Base-by-base conservation (phyloP, 2,329 filamentous ascomycete genomes). In the Monosporascus ibericus region DNA sequence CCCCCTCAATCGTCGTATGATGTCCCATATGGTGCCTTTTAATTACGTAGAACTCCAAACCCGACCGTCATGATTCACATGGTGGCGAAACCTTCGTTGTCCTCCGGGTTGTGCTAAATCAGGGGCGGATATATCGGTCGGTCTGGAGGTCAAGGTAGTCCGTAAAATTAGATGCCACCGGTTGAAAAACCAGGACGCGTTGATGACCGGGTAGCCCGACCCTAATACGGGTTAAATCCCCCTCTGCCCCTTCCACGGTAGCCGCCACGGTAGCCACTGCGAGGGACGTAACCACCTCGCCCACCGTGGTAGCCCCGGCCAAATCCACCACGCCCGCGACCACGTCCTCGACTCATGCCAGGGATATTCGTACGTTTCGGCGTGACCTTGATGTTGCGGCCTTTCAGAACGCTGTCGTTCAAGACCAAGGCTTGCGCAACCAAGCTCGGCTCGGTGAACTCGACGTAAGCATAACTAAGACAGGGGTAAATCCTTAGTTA, bases 351-450 rank as follows among this genome's bases (percentile, higher is more conserved):
- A 61, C 82, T 87, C 90, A 99, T 92, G 55, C 94, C 94, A 1
- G 94, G 94, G 50, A 99, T 78, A 69, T 99, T 99, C 62, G 94
- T 99, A 56, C 94, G 88, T 78, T 99, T 99, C 36, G 94, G 92
- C 8, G 75, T 75, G 68, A 97, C 94, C 84, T 99, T 99, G 70
- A 99, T 84, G 70, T 94, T 95, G 65, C 94, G 85, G 57, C 90
- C 92, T 65, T 94, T 91, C 75, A 99, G 96, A 53, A 95, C 80
- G 71, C 91, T 96, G 74, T 99, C 94, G 70, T 99, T 97, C 53
- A 99, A 78, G 40, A 97, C 91, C 55, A 99, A 81, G 25, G 94
- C 94, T 70, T 95, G 90, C 47, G 90, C 90, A 58, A 99, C 92
- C 56, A 96, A 79, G 72, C 84, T 92, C 48, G 94, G 91, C 74